Evolutionary conservation across 73 alveolate genomes (phyloP).

Genomic region (Tetrahymena thermophila): DNA sequence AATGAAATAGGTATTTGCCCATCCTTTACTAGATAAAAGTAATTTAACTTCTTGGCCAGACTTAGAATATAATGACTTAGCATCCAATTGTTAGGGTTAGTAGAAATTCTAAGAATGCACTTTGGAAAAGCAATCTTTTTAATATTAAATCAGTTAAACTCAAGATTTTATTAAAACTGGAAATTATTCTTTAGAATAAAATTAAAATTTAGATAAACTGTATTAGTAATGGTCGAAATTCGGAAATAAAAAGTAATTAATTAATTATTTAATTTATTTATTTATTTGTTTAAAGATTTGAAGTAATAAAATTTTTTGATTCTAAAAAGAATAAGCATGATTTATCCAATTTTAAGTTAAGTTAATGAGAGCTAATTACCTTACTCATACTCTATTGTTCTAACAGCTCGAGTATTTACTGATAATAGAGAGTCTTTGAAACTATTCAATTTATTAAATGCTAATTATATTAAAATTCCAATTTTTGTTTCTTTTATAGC

Average conservation of each 20-base stretch:
- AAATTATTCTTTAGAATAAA: neutral
- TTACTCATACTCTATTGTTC: neutral
- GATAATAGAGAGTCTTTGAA: neutral
- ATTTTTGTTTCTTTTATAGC: neutral
- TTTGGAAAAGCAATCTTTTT: neutral
- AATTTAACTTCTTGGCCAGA: neutral
- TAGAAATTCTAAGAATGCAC: neutral
- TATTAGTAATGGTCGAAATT: neutral
- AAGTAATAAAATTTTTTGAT: neutral
- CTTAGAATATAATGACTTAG: neutral
- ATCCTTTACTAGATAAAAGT: neutral
- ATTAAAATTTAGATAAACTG: neutral
- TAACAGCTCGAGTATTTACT: neutral
- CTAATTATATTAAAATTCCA: neutral
- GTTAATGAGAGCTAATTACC: neutral
- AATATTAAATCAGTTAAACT: neutral
- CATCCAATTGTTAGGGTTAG: neutral
- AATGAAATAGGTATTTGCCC: neutral
- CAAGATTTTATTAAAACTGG: neutral
- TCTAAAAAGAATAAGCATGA: neutral
- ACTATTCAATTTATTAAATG: neutral
- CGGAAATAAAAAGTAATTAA: neutral
- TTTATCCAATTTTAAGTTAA: neutral
- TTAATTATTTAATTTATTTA: neutral
- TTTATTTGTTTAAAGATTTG: too few species aligned